Evolutionary conservation across 371 early-diverging fungal genomes (phyloP).

Genomic region (Mycotypha africana): DNA sequence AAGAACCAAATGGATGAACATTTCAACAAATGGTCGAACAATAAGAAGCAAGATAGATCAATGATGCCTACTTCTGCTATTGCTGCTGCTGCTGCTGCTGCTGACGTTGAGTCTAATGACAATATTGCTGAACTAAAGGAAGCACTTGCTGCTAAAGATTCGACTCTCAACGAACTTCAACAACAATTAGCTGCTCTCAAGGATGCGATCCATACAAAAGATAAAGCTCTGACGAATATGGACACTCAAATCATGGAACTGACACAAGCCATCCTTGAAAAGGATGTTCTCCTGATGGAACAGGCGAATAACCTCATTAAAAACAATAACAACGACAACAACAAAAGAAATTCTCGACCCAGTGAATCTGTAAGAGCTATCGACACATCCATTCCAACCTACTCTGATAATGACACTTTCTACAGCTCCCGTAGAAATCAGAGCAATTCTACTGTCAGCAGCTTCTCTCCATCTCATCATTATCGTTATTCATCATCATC

Average conservation of each 20-base stretch:
- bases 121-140: background rate
- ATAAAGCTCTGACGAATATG: conserved; percentile 2
- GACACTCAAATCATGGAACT: conserved; percentile 18
- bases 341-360: background rate
- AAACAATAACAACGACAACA: conserved; percentile 1
- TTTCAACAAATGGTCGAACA: background rate
- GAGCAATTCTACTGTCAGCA: no score
- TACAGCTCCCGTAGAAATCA: background rate
- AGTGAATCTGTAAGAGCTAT: no score
- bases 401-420: background rate
- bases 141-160: background rate
- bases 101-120: background rate
- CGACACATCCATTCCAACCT: background rate
- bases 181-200: no score
- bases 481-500: conserved; percentile 7
- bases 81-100: background rate
- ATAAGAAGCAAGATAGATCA: no score
- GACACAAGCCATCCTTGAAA: conserved; percentile 17
- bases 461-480: background rate
- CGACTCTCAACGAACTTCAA: background rate
- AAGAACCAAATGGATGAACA: conserved; percentile 7
- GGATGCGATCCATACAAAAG: no score
- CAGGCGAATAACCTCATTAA: conserved; percentile 13
- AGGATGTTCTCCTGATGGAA: conserved; percentile 14
- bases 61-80: no score